Base-by-base conservation (phyloP, 2,329 filamentous ascomycete genomes). In the Aspergillus flavus region DNA sequence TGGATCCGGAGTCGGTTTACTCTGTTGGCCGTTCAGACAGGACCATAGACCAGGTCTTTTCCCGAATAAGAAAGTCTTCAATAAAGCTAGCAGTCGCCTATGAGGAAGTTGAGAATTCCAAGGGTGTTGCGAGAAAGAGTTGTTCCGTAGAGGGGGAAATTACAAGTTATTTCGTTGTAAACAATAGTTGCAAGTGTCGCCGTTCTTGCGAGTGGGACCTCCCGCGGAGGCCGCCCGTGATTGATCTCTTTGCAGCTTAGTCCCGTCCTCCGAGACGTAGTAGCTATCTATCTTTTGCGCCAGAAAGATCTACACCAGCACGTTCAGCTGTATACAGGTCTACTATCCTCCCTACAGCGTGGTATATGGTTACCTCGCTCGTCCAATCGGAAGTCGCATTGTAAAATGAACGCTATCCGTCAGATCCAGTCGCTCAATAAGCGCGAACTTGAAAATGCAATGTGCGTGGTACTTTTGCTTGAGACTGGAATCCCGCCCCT, bases 381-480 rank as follows among this genome's bases (percentile, higher is more conserved):
- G 34, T 21, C 21, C 1, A n/a, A 3, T 14, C 16, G 12, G 23
- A 50, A n/a, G 26, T 30, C 26, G 46, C 34, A 14, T 19, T 19
- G 30, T 39, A 23, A 82, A 32, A 99, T 99, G 95, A 97, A 99
- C 77, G 90, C 92, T 70, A 95, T 99, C 70, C 91, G 93, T 71
- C 90, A 93, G 63, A 95, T 97, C 65, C 92, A 96, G 78, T 89
- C 90, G 76, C 90, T 99, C 64, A 99, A 99, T 78, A 93, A 95
- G 82, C 90, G 89, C 70, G 95, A 99, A 80, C 91, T 99, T 66
- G 94, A 97, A 78, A 89, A 93, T 76, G 92, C 90, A 75, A 86
- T 93, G 88, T 91, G 77, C 78, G 89, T 84, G 26, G n/a, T 43
- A 19, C 39, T 43, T 23, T 39, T 26, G 30, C 39, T 39, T 6